Base-by-base conservation (phyloP, 83 land plant genomes). In the Thuja plicata region DNA sequence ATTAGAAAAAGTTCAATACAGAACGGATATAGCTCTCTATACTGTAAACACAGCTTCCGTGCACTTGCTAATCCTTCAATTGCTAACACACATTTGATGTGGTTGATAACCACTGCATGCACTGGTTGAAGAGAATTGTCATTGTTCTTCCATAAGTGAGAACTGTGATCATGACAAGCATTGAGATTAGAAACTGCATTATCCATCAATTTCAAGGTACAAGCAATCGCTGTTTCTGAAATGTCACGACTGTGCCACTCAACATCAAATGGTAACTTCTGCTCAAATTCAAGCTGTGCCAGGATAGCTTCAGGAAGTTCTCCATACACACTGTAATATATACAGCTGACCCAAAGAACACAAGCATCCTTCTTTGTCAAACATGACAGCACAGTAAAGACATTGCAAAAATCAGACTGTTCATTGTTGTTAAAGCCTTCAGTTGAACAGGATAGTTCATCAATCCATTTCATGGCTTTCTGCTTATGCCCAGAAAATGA, bases 331-430 rank as follows among this genome's bases (percentile, higher is more conserved):
- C 91, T 66, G 48, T 96, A 87, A 86, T 96, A 97, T 13, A 94
- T 90, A 89, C 97, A 94, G 83, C 89, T 95, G 84, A 96, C 92
- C 98, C 97, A 94, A 86, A 98, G 93, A 71, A 94, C 90, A 88
- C 96, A 96, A 81, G 86, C 87, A 86, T 98, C 99, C 76, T 88
- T 46, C 17, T 90, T 40, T 48, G 87, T 90, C 86, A 98, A 87
- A 87, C 87, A 93, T 71, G 90, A 19, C 43, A 92, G 82, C 19
- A 97, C 71, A 60, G 91, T 89, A 41, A 89, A 85, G 30, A 91
- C 45, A 70, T 87, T 73, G 24, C 73, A 52, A 84, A 74, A n/a
- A 52, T 86, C 85, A 57, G 78, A 74, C 46, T 37, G 40, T 40
- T 17, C 62, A 24, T 86, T 17, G 5, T 50, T 38, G 19, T 50